Percentiles rank a stretch among this genome's conserved stretches.
Conservation (phyloP, 768 basidiomycete species). For the Amyloporia xantha region DNA sequence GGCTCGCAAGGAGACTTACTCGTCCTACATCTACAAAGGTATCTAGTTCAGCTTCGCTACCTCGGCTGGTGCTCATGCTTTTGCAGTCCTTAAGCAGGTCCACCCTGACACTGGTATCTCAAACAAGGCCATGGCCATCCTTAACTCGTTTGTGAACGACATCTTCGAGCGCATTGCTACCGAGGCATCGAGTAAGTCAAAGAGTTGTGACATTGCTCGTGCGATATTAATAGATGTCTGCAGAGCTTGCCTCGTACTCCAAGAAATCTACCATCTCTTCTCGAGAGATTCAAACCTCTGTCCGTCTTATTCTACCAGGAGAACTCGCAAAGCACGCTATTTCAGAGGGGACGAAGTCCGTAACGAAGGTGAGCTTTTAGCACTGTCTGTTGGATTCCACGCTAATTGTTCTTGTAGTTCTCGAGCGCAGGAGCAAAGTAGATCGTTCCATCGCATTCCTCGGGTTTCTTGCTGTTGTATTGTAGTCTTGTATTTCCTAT, state of each 20-base stretch:
- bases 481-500: constrained; percentile 13
- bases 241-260: constrained; percentile 94
- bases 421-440: constrained; percentile 41
- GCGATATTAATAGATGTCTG: background rate
- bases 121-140: constrained; percentile 91
- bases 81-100: constrained; percentile 86
- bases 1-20: constrained; percentile 86
- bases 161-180: constrained; percentile 91
- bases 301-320: constrained; percentile 92
- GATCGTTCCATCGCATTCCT: constrained; percentile 14
- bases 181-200: constrained; percentile 75
- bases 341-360: constrained; percentile 83
- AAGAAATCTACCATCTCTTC: constrained; percentile 99
- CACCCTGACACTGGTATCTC: constrained; percentile 99
- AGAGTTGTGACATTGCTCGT: too few species aligned
- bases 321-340: constrained; percentile 99
- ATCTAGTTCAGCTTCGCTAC: constrained; percentile 12
- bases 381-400: background rate
- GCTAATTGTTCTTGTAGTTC: constrained; percentile 25
- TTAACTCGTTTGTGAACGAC: constrained; percentile 91
- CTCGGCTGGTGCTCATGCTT: constrained; percentile 2
- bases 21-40: constrained; percentile 95
- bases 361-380: constrained; percentile 43
- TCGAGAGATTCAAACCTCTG: constrained; percentile 95
- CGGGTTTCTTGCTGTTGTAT: constrained; percentile 17